Evolutionary conservation across 768 basidiomycete genomes (phyloP), one percentile per base, ranked within the genome.

Genomic region (Sarcodon sp.): DNA sequence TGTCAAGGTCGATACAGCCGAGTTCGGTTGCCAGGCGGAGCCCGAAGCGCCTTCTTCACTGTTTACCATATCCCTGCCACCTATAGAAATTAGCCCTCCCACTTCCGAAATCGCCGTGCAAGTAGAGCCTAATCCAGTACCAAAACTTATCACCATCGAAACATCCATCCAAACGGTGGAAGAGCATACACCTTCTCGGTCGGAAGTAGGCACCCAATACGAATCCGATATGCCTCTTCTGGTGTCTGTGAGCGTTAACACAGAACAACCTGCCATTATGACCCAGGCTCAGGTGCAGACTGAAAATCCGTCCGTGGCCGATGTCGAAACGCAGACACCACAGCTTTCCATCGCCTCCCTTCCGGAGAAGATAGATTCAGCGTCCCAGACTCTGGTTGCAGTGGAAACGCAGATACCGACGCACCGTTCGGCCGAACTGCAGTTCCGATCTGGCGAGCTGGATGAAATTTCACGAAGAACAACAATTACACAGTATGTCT

Each of bases 11-110:
- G 75, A 78, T 62, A 79, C 72, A 38, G 70, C 65, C 11, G 84
- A 87, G 47, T 73, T 75, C 48, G 77, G 69, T 12, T 80, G 77
- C 55, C 85, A 86, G 68, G 83, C 82, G 3, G 80, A 83, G 43
- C 61, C 64, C 27, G 71, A 76, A 38, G 70, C 70, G 34, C 64
- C 62, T 46, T 62, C 63, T 15, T 4, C 21, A 27, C 57, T 56
- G 10, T 18, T 16, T 34, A 47, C 50, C 33, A 58, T 64, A 12
- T 45, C 52, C n/a, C 35, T 54, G 33, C 51, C 54, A 7, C 55
- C 58, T 7, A 58, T 59, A 38, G 60, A 54, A n/a, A 48, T 59
- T 36, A 58, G 58, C 7, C 65, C 64, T 2, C 48, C 57, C 33
- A 62, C 55, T 0, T 49, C 56, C 16, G 65, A 66, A 27, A 59